These are phyloP conservation scores for Chimonanthus praecox DNA, from an alignment of 164 flowering plant species.

Conservation along the genomic window DNA sequence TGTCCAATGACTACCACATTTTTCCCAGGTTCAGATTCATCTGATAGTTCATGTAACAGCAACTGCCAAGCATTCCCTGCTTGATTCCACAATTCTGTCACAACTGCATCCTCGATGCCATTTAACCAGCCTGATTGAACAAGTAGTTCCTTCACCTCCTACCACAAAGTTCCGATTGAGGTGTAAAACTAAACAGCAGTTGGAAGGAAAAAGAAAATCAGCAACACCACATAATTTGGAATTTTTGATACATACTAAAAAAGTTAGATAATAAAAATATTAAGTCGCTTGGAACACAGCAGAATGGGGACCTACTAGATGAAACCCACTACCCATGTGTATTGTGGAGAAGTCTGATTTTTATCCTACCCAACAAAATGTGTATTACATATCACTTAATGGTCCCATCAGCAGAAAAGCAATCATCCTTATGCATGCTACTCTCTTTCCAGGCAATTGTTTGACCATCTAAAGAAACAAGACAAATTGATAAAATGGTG, in stretches of 20 bases:
- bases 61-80: slow-evolving; percentile 60
- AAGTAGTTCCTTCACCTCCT: slow-evolving; percentile 25
- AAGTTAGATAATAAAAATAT: too few species aligned
- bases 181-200: neutral
- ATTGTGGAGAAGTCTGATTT: neutral
- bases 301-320: neutral
- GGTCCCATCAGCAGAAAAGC: neutral
- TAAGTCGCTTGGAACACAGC: neutral
- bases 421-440: neutral
- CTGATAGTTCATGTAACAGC: slow-evolving; percentile 42
- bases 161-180: slow-evolving; percentile 1
- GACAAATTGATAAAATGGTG: neutral
- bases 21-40: slow-evolving; percentile 40
- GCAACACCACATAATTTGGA: neutral
- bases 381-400: neutral
- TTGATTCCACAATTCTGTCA: slow-evolving; percentile 47
- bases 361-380: neutral
- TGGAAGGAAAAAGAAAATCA: neutral
- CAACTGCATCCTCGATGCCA: slow-evolving; percentile 25
- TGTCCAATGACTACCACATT: slow-evolving; percentile 60
- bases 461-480: neutral
- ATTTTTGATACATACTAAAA: too few species aligned
- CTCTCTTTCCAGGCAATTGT: neutral
- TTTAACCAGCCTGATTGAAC: slow-evolving; percentile 43
- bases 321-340: neutral